Evolutionary conservation across 768 basidiomycete genomes (phyloP).

Genomic region (Boletus speciosus): DNA sequence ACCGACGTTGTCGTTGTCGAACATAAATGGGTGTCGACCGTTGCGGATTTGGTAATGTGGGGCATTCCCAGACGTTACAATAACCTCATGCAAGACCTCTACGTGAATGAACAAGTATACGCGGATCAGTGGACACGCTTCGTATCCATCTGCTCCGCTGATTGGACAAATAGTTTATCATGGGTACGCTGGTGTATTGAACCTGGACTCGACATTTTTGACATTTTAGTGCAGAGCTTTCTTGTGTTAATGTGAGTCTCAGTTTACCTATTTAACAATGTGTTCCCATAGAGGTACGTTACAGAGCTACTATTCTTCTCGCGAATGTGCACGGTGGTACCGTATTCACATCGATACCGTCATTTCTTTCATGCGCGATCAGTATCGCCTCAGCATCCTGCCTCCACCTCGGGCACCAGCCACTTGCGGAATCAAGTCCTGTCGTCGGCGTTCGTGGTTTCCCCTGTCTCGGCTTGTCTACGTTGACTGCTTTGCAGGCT

Average conservation of each 20-base stretch:
- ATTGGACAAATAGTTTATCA: conserved; percentile 46
- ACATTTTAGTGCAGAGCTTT: conserved; percentile 20
- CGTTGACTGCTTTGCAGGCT: conserved; percentile 24
- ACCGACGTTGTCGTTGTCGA: conserved; percentile 33
- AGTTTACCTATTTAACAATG: not conserved
- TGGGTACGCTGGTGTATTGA: conserved; percentile 35
- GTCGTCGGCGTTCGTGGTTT: conserved; percentile 41
- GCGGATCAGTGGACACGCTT: conserved; percentile 52
- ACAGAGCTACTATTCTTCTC: conserved; percentile 36
- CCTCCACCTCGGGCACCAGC: conserved; percentile 25
- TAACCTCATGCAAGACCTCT: conserved; percentile 44
- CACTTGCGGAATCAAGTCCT: conserved; percentile 28
- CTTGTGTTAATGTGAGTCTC: conserved; percentile 27
- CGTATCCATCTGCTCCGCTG: conserved; percentile 39
- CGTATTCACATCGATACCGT: conserved; percentile 17
- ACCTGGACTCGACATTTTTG: not conserved
- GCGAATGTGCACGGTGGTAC: conserved; percentile 29
- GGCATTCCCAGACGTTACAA: conserved; percentile 43
- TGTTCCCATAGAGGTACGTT: conserved; percentile 31
- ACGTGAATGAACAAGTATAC: conserved; percentile 55
- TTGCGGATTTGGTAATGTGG: conserved; percentile 43
- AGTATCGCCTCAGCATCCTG: conserved; percentile 29
- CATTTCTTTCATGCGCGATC: conserved; percentile 22
- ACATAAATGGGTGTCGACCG: conserved; percentile 32
- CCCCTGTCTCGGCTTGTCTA: not conserved